Percentiles rank a stretch among this genome's conserved stretches.
phyloP scores from a whole-genome alignment of 208 protist genomes.

The Lotmaria passim region DNA sequence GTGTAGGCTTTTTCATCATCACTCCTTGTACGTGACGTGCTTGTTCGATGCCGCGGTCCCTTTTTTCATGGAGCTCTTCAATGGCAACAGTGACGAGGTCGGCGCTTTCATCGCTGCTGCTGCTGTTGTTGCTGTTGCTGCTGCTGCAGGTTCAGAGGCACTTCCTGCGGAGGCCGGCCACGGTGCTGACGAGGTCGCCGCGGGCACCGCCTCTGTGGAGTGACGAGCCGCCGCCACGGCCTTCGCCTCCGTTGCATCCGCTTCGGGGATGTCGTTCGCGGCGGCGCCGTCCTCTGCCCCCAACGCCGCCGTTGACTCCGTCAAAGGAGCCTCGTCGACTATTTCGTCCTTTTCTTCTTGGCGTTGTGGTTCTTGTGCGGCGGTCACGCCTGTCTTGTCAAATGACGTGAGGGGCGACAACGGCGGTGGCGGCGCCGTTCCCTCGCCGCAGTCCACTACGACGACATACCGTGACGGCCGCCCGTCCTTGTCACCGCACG shows the following conservation, averaged over 20 bases:
- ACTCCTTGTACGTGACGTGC: constrained; percentile 45
- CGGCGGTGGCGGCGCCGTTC: constrained; percentile 15
- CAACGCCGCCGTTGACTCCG: too few species aligned
- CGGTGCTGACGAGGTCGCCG: background rate
- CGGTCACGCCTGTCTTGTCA: background rate
- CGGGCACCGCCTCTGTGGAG: background rate
- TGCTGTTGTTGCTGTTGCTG: background rate
- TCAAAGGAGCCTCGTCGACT: too few species aligned
- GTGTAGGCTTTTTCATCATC: background rate
- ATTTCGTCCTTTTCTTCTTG: too few species aligned
- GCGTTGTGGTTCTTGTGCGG: background rate
- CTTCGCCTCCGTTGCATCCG: background rate
- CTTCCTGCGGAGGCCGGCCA: background rate
- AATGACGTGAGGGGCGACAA: background rate
- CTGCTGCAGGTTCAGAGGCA: background rate
- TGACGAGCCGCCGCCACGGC: background rate
- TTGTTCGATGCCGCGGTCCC: constrained; percentile 18
- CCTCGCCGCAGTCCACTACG: constrained; percentile 78
- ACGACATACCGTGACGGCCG: constrained; percentile 77
- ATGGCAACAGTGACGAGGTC: background rate
- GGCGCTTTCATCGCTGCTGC: background rate
- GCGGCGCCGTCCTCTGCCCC: too few species aligned
- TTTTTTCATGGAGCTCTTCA: constrained; percentile 44
- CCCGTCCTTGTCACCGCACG: constrained; percentile 67
- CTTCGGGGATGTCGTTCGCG: too few species aligned